Conservation (phyloP, 163 green algal species). For the Prototheca stagnorum region DNA sequence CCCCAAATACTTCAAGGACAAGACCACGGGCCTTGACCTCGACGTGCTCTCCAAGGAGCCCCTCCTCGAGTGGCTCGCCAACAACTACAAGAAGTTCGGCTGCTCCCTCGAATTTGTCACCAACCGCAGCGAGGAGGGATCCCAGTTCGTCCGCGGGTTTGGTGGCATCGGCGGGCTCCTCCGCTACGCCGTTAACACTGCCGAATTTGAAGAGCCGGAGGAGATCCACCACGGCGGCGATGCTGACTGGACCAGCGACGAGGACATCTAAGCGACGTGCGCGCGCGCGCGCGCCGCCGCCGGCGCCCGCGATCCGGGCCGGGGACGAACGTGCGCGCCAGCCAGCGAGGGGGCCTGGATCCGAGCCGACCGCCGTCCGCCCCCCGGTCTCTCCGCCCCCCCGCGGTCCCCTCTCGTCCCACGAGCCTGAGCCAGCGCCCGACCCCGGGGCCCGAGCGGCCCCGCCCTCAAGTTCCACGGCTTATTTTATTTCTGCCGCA, state of each 20-base stretch:
- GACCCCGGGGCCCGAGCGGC: no score
- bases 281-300: no score
- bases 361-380: no score
- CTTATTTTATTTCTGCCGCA: no score
- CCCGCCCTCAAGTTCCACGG: no score
- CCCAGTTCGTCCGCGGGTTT: conserved; percentile 95
- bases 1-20: conserved; percentile 73
- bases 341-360: no score
- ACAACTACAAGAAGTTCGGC: conserved; percentile 98
- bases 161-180: conserved; percentile 91
- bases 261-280: conserved; percentile 49
- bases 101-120: conserved; percentile 96
- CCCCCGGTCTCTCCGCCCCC: no score
- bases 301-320: no score
- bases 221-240: conserved; percentile 26
- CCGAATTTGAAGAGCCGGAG: conserved; percentile 69
- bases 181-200: conserved; percentile 74
- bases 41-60: conserved; percentile 84
- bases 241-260: conserved; percentile 51
- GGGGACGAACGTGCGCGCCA: no score
- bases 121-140: conserved; percentile 92
- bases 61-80: conserved; percentile 93
- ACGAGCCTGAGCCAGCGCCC: no score
- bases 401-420: no score
- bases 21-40: conserved; percentile 65